Evolutionary conservation across 2,329 filamentous ascomycete genomes (phyloP), one percentile per base, ranked within the genome.

Genomic region (Hypoxylon sp.): DNA sequence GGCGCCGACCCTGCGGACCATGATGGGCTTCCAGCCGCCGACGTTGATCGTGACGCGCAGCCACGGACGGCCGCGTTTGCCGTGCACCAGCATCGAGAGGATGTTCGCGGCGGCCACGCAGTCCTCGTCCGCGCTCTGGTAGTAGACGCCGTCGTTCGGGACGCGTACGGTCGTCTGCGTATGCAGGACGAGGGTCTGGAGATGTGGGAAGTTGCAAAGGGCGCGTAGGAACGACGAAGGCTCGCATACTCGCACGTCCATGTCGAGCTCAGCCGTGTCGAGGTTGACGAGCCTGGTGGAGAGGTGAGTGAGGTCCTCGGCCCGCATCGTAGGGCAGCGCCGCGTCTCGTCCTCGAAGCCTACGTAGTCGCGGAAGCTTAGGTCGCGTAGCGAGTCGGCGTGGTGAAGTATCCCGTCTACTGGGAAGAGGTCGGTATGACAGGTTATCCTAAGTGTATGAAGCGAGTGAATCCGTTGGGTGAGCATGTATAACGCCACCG

Each of bases 1-100:
- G 43, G 73, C 72, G 50, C 79, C 74, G 46, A 81, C 69, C 19
- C 82, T 74, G 17, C 82, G 75, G 6, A 82, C 76, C 79, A 82
- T 79, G 43, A 79, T 74, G 10, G 74, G 77, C 46, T 76, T 76
- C 82, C 82, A 84, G 6, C 81, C 82, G 4, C 82, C 82, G 1
- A 84, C 78, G 30, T 82, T 83, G 59, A 84, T 73, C n/a, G 76
- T 79, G 54, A 84, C 76, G 28, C 70, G 71, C 50, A 71, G 76
- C 80, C 79, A 84, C 1, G 73, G 68, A 56, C 54, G 7, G 13
- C 67, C 67, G 24, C 65, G 65, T 63, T 77, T 77, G 30, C 68
- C 68, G 6, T 71, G 67, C 3, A 77, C 46, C n/a, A 83, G 71
- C 7, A 71, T 61, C 7, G 66, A 65, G 39, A 82, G 74, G 0